These are phyloP conservation scores for Ophiostoma quercus DNA, from an alignment of 2,329 filamentous ascomycete genomes.

Conservation along the genomic window DNA sequence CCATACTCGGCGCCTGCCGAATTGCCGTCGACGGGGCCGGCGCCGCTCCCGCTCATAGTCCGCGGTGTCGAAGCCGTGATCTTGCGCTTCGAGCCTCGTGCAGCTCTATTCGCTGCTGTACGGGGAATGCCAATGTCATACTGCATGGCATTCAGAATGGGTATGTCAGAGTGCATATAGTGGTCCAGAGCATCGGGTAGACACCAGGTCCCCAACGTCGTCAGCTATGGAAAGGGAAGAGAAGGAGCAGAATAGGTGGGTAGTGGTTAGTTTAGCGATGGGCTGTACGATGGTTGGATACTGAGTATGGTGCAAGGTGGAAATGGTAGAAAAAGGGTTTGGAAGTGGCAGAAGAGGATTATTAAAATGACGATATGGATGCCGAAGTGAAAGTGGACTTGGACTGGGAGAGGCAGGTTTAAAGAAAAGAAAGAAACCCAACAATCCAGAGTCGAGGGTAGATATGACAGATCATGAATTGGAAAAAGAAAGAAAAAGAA, in stretches of 20 bases:
- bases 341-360: not conserved
- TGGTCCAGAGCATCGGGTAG: not conserved
- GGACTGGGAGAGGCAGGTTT: not conserved
- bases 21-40: not conserved
- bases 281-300: not conserved
- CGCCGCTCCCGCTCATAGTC: not conserved
- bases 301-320: too few relatives aligned
- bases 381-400: not conserved
- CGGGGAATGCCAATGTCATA: constrained; percentile 37
- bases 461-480: not conserved
- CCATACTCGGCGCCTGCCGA: not conserved
- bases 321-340: not conserved
- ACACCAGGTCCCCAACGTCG: not conserved
- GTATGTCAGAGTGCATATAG: constrained; percentile 35
- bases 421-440: not conserved
- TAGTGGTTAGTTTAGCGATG: not conserved
- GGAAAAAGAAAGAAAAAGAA: not conserved
- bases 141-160: constrained; percentile 46
- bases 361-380: not conserved
- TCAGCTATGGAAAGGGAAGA: not conserved
- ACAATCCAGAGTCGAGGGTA: too few relatives aligned
- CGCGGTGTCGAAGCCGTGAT: not conserved
- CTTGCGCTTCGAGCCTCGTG: constrained; percentile 18
- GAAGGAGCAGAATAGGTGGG: not conserved
- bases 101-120: not conserved